Conservation (phyloP, 164 flowering plant genomes). For the Umbilicus rupestris region DNA sequence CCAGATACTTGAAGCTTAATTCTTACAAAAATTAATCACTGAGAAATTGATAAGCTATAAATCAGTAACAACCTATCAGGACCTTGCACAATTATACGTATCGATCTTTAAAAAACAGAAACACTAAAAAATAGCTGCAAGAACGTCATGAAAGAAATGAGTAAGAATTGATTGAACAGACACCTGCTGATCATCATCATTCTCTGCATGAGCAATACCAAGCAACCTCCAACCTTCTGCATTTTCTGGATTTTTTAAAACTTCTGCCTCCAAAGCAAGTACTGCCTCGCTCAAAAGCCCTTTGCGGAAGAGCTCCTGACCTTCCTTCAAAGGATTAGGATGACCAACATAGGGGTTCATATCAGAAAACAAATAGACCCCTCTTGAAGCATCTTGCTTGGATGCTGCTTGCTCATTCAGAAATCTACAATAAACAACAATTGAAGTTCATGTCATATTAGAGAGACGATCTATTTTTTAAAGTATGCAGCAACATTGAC, state of each 20-base stretch:
- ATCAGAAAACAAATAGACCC: constrained; percentile 78
- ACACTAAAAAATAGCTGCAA: not conserved
- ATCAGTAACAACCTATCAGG: no score
- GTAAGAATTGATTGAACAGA: not conserved
- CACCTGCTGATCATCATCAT: constrained; percentile 99
- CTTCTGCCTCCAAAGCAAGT: constrained; percentile 97
- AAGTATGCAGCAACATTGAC: not conserved
- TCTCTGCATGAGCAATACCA: constrained; percentile 96
- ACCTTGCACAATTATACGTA: not conserved
- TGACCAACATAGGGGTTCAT: constrained; percentile 98
- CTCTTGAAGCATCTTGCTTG: constrained; percentile 54
- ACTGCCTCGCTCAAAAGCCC: constrained; percentile 98
- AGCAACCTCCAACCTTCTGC: constrained; percentile 99
- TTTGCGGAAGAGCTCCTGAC: constrained; percentile 88
- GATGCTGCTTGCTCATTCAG: constrained; percentile 57
- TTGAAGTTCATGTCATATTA: not conserved
- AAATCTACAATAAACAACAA: constrained; percentile 29
- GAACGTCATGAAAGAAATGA: not conserved
- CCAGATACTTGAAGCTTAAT: not conserved
- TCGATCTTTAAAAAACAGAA: not conserved
- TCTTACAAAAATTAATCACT: not conserved
- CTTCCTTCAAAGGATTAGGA: constrained; percentile 88
- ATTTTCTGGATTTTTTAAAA: constrained; percentile 83
- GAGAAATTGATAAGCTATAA: no score
- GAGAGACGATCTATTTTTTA: not conserved